Evolutionary conservation across 192 early-diverging fungal species (phyloP).

Genomic region (Lunasporangiospora selenospora): DNA sequence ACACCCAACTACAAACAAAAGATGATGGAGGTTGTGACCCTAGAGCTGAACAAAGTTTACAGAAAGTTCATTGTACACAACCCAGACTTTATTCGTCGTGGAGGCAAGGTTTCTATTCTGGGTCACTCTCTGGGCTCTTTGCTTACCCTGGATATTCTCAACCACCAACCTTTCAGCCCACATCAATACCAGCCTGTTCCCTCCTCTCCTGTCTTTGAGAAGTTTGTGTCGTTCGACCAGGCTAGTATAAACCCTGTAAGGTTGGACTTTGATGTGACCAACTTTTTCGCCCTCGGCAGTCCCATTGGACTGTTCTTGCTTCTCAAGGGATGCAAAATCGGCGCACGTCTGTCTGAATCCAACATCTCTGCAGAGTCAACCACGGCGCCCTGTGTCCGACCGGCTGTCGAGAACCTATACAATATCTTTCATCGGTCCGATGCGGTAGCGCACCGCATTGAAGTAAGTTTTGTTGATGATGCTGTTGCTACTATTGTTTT

Average conservation of each 20-base stretch:
- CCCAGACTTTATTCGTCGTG: constrained; percentile 68
- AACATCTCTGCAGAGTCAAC: constrained; percentile 40
- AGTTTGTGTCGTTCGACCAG: constrained; percentile 35
- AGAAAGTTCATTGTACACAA: constrained; percentile 72
- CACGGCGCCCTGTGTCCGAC: constrained; percentile 55
- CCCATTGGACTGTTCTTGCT: constrained; percentile 83
- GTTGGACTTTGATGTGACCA: constrained; percentile 74
- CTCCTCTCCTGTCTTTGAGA: constrained; percentile 43
- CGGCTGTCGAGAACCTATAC: constrained; percentile 75
- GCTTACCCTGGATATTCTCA: constrained; percentile 80
- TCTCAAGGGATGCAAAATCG: constrained; percentile 74
- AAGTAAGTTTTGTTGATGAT: constrained; percentile 25
- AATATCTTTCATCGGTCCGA: constrained; percentile 78
- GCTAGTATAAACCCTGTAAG: constrained; percentile 29
- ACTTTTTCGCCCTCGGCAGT: constrained; percentile 84
- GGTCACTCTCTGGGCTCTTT: constrained; percentile 85
- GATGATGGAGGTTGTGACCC: constrained; percentile 79
- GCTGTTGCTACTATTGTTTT: no score
- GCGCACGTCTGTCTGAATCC: constrained; percentile 48
- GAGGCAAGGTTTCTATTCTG: constrained; percentile 76
- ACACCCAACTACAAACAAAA: constrained; percentile 81
- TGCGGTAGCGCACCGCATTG: constrained; percentile 25
- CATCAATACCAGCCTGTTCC: constrained; percentile 38
- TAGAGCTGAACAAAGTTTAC: constrained; percentile 83
- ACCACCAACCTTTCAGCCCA: constrained; percentile 63